A percentile compares a stretch with the other conserved stretches of the same genome.
These are phyloP conservation scores for Chaetomidium leptoderma DNA, from an alignment of 495 filamentous ascomycete species.

Conservation along the genomic window DNA sequence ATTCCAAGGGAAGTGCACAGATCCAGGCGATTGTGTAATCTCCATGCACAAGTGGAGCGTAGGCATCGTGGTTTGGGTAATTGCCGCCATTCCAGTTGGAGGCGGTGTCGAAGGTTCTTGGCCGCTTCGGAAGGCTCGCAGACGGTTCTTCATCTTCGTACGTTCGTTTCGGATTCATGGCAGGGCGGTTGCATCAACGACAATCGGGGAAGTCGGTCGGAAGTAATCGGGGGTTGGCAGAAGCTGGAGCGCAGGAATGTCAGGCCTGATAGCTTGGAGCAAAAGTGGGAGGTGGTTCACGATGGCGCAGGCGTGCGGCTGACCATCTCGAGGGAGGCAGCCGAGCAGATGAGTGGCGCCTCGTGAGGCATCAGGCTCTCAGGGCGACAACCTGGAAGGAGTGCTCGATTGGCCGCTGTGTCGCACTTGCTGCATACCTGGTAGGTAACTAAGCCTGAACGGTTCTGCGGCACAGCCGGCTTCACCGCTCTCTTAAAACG, in stretches of 20 bases:
- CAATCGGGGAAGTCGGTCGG: slow-evolving; percentile 6
- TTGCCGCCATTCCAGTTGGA: slow-evolving; percentile 2
- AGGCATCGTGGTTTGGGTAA: neutral
- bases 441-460: too few relatives aligned
- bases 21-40: slow-evolving; percentile 20
- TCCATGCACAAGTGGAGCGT: slow-evolving; percentile 5
- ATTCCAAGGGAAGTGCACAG: slow-evolving; percentile 12
- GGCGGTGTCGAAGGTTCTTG: slow-evolving; percentile 3
- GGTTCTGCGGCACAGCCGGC: too few relatives aligned
- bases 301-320: neutral
- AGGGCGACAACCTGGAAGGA: too few relatives aligned
- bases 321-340: neutral
- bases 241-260: neutral
- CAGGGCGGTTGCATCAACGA: slow-evolving; percentile 4
- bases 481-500: neutral
- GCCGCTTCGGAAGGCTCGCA: slow-evolving; percentile 6
- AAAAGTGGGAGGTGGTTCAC: neutral
- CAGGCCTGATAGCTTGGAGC: slow-evolving; percentile 4
- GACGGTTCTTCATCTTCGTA: slow-evolving; percentile 5
- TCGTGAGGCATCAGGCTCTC: neutral
- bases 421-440: too few relatives aligned
- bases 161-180: slow-evolving; percentile 5
- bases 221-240: neutral
- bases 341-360: neutral
- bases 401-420: too few relatives aligned